Base-by-base conservation (phyloP, 345 rosid species). In the Boechera retrofracta region DNA sequence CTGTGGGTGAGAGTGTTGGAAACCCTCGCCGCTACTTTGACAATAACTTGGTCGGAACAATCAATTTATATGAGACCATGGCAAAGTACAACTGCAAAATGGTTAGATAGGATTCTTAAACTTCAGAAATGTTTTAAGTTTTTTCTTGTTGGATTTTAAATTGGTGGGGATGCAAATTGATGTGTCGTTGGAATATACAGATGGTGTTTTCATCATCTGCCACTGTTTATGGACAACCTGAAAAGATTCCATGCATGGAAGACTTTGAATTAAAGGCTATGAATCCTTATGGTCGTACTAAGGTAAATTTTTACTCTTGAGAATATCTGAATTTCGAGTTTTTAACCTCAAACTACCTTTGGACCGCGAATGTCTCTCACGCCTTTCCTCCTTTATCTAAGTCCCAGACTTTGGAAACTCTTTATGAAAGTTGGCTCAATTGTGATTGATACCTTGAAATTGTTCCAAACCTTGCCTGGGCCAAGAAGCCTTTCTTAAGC, bases 181-280 rank as follows among this genome's bases (percentile, higher is more conserved):
- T 64, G 54, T 58, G 52, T 10, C 51, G 63, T 51, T 72, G 69
- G n/a, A 57, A 35, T 15, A 16, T 60, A 7, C 77, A 92, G 99
- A 86, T 92, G 90, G 98, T 90, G 54, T 95, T 95, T 80, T 95
- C 99, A 26, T 95, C 99, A 41, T 92, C 98, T 24, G 91, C 99
- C 9, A 95, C 99, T 77, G 97, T 92, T 15, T 95, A 92, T 77
- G 96, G 98, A 76, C 98, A 95, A 86, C 99, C 99, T 58, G 91
- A 88, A 66, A 88, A 81, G 64, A 86, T 90, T 55, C 96, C 98
- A 8, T 92, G 97, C 69, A 79, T 85, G 63, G 98, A 92, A 77
- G 89, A 86, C 82, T 92, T 86, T 72, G 78, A 85, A 48, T 75
- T 88, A 29, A 83, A 68, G 78, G 96, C 98, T 21, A 90, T 91